Percentiles rank a stretch among this genome's conserved stretches.
These are phyloP conservation scores for Narthecium ossifragum DNA, from an alignment of 106 monocot species.

Conservation along the genomic window DNA sequence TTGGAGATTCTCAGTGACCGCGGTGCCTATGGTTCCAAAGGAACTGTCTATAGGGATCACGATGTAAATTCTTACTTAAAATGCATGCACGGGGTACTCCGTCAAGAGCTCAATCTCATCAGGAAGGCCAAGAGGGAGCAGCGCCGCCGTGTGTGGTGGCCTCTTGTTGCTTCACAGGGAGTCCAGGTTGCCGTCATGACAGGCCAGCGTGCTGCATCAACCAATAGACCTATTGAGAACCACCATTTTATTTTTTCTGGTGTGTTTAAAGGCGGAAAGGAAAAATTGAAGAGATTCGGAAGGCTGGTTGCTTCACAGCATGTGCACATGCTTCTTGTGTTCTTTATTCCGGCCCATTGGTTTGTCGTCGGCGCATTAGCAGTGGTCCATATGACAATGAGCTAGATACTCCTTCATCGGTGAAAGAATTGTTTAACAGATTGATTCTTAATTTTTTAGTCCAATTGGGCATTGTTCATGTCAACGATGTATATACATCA, in stretches of 20 bases:
- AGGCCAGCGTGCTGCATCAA: background rate
- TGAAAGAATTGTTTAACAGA: too few relatives aligned
- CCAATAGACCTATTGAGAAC: background rate
- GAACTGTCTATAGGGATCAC: conserved; percentile 65
- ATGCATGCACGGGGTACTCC: conserved; percentile 32
- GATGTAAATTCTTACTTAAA: conserved; percentile 66
- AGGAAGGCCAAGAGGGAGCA: conserved; percentile 32
- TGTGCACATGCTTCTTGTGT: conserved; percentile 33
- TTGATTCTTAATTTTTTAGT: too few relatives aligned
- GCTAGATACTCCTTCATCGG: too few relatives aligned
- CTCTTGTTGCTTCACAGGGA: conserved; percentile 13
- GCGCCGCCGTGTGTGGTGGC: conserved; percentile 30
- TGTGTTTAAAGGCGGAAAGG: conserved; percentile 39
- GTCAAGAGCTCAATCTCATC: conserved; percentile 29
- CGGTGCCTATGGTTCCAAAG: conserved; percentile 64
- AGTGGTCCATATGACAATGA: conserved; percentile 13
- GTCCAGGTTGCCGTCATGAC: background rate
- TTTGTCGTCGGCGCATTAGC: conserved; percentile 49
- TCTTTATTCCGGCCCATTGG: conserved; percentile 34
- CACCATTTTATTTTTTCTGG: conserved; percentile 35
- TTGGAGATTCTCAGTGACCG: conserved; percentile 78
- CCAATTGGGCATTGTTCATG: too few relatives aligned
- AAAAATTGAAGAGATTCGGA: conserved; percentile 32
- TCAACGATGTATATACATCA: too few relatives aligned
- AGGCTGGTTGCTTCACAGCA: conserved; percentile 29